Conservation (phyloP, 192 early-diverging fungal species). For the Umbelopsis sp. region DNA sequence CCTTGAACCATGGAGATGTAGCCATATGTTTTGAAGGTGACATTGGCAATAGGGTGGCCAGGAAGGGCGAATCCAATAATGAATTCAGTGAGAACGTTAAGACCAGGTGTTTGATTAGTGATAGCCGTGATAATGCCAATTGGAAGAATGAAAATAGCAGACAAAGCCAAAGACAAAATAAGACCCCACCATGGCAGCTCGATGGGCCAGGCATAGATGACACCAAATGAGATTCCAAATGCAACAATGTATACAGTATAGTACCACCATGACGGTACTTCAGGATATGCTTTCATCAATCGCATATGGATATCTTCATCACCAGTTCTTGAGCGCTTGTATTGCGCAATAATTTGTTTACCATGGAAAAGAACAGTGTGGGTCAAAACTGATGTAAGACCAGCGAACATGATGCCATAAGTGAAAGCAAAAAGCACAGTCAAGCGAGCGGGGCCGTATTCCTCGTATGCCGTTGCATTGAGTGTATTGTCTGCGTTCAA, state of each 20-base stretch:
- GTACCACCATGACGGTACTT: conserved; percentile 71
- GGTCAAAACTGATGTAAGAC: conserved; percentile 54
- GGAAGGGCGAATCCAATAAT: conserved; percentile 81
- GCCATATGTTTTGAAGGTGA: conserved; percentile 86
- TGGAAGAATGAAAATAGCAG: conserved; percentile 73
- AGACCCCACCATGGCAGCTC: conserved; percentile 81
- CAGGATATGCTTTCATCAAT: conserved; percentile 74
- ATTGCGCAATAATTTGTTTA: conserved; percentile 51
- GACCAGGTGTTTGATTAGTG: conserved; percentile 74
- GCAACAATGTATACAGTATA: conserved; percentile 44
- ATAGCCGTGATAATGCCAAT: conserved; percentile 83
- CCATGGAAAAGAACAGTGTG: conserved; percentile 69
- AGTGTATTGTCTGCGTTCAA: conserved; percentile 40
- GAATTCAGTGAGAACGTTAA: conserved; percentile 88
- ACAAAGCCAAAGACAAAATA: conserved; percentile 59
- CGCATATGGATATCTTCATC: conserved; percentile 67
- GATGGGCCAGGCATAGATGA: conserved; percentile 55
- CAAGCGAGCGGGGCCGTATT: conserved; percentile 51
- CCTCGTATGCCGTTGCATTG: conserved; percentile 45
- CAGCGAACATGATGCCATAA: conserved; percentile 59
- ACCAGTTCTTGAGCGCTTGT: conserved; percentile 38
- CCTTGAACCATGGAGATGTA: conserved; percentile 80
- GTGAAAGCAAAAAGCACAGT: conserved; percentile 55
- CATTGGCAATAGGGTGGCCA: conserved; percentile 81
- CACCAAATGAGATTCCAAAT: conserved; percentile 48